Percentiles rank a stretch among this genome's conserved stretches.
Evolutionary conservation across 331 rosid species (phyloP).

Genomic region (Saraca asoca): DNA sequence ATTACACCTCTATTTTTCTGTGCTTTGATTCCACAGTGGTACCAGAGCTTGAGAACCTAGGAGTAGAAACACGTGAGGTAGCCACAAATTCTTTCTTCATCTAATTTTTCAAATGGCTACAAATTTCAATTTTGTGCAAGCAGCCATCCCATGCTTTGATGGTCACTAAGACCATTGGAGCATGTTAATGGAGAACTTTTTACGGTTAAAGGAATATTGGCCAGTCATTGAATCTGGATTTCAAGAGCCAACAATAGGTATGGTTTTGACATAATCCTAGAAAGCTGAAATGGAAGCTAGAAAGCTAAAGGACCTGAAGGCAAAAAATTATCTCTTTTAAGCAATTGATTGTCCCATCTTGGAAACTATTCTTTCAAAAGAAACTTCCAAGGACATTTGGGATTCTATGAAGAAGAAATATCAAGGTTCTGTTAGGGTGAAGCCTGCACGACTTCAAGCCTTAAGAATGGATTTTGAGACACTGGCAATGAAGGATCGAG

Average conservation of each 20-base stretch:
- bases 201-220: not conserved
- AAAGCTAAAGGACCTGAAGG: not conserved
- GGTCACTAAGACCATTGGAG: not conserved
- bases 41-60: too few species aligned
- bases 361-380: not conserved
- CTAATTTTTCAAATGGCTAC: too few species aligned
- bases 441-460: not conserved
- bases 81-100: too few species aligned
- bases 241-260: not conserved
- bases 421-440: not conserved
- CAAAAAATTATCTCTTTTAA: conserved; percentile 11
- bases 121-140: too few species aligned
- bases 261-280: not conserved
- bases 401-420: not conserved
- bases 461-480: not conserved
- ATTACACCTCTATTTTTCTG: too few species aligned
- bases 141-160: not conserved
- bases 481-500: not conserved
- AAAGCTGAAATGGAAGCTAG: not conserved
- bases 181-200: not conserved
- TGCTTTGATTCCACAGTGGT: too few species aligned
- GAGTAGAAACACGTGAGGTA: too few species aligned
- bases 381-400: not conserved
- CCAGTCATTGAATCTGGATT: not conserved
- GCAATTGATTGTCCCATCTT: not conserved